Evolutionary conservation across 768 basidiomycete species (phyloP).

Genomic region (Phylloporus sp.): DNA sequence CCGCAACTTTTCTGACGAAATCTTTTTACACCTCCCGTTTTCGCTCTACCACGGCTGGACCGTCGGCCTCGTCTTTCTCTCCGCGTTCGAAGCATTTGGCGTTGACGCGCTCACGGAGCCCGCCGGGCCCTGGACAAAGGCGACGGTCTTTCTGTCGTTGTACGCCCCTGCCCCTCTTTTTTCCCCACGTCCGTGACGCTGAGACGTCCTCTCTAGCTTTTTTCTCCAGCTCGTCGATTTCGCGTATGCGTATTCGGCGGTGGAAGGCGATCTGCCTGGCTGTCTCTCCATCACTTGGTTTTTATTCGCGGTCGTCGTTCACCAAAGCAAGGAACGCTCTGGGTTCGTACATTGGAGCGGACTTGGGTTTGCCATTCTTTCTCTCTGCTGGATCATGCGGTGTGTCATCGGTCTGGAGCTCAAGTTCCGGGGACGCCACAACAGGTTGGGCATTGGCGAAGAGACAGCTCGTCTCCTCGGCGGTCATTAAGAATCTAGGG

Average conservation of each 20-base stretch:
- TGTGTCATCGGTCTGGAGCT: constrained; percentile 40
- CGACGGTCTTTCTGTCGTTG: constrained; percentile 59
- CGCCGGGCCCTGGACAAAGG: constrained; percentile 57
- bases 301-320: constrained; percentile 60
- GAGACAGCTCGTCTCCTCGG: constrained; percentile 34
- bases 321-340: constrained; percentile 39
- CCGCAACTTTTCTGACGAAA: constrained; percentile 49
- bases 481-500: constrained; percentile 13
- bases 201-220: constrained; percentile 31
- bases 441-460: constrained; percentile 30
- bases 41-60: constrained; percentile 66
- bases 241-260: constrained; percentile 61
- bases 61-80: constrained; percentile 48
- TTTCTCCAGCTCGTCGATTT: constrained; percentile 57
- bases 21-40: constrained; percentile 73
- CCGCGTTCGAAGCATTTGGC: constrained; percentile 61
- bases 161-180: constrained; percentile 19
- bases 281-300: constrained; percentile 65
- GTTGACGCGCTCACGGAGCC: constrained; percentile 48
- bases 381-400: constrained; percentile 62
- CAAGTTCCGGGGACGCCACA: constrained; percentile 32
- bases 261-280: constrained; percentile 66
- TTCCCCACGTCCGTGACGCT: neutral
- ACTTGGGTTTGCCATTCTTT: constrained; percentile 57
- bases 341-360: constrained; percentile 67